Evolutionary conservation across 1,139 yeast genomes (phyloP).

Genomic region (Nakaseomyces sp.): DNA sequence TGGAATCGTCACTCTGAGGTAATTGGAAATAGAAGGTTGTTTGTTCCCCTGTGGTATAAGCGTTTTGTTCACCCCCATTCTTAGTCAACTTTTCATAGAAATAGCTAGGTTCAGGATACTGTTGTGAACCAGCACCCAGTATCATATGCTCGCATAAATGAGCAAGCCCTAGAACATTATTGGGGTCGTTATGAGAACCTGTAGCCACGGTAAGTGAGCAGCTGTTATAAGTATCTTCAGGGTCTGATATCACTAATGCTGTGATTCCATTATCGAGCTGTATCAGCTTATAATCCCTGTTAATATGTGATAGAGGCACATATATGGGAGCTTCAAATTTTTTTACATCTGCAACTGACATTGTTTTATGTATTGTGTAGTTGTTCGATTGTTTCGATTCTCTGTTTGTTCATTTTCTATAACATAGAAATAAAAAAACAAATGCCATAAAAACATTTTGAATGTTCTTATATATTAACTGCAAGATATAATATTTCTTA

Average conservation of each 20-base stretch:
- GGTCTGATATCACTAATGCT: slow-evolving; percentile 49
- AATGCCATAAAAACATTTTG: too few species aligned
- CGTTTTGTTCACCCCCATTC: slow-evolving; percentile 53
- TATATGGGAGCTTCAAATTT: slow-evolving; percentile 33
- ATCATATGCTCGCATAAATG: slow-evolving; percentile 69
- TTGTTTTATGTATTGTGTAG: slow-evolving; percentile 5
- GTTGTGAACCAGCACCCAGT: slow-evolving; percentile 46
- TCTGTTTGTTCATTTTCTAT: background rate
- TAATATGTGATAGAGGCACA: slow-evolving; percentile 30
- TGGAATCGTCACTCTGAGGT: slow-evolving; percentile 33
- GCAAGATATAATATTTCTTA: too few species aligned
- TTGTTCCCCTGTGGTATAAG: slow-evolving; percentile 56
- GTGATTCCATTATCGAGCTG: slow-evolving; percentile 46
- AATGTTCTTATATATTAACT: too few species aligned
- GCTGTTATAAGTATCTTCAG: slow-evolving; percentile 40
- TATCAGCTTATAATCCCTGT: slow-evolving; percentile 38
- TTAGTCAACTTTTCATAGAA: slow-evolving; percentile 39
- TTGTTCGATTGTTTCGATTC: background rate
- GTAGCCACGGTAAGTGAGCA: slow-evolving; percentile 46
- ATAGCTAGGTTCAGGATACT: slow-evolving; percentile 40
- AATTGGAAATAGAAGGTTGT: slow-evolving; percentile 55
- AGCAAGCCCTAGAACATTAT: slow-evolving; percentile 49
- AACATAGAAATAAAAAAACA: too few species aligned
- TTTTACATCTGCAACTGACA: slow-evolving; percentile 17
- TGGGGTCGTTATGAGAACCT: slow-evolving; percentile 60